These are phyloP conservation scores for Cyclanthera cordifolia DNA, from an alignment of 306 rosid species.

Conservation along the genomic window DNA sequence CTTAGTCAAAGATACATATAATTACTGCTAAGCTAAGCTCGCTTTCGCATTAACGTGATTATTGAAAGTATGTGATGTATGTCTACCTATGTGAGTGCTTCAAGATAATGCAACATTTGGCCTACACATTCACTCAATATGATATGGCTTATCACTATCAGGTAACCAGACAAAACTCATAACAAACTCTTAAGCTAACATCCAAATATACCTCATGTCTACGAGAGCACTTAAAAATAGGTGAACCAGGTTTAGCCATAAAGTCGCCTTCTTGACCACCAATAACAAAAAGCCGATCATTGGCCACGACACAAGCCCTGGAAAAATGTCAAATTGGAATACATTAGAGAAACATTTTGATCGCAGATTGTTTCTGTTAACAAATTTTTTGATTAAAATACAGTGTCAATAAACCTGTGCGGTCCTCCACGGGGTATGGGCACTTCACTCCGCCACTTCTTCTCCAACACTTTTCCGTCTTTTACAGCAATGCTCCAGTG, in stretches of 20 bases:
- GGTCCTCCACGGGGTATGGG: slow-evolving; percentile 96
- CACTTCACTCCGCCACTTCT: slow-evolving; percentile 52
- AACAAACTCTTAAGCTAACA: slow-evolving; percentile 3
- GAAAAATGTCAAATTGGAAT: slow-evolving; percentile 17
- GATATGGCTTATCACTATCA: neutral
- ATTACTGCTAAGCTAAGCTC: no score
- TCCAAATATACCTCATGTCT: slow-evolving; percentile 51
- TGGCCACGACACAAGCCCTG: slow-evolving; percentile 60
- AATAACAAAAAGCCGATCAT: slow-evolving; percentile 54
- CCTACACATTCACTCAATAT: slow-evolving; percentile 1
- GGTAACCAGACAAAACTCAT: neutral
- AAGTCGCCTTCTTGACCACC: slow-evolving; percentile 99
- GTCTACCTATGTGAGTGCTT: neutral
- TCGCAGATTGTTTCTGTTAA: neutral
- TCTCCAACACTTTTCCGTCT: slow-evolving; percentile 60
- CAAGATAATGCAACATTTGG: neutral
- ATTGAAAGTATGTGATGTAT: neutral
- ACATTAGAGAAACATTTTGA: neutral
- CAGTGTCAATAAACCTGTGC: slow-evolving; percentile 47
- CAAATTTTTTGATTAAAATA: neutral
- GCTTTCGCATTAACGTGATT: neutral
- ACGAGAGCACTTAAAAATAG: slow-evolving; percentile 93
- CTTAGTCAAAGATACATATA: no score
- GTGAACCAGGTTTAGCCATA: slow-evolving; percentile 88
- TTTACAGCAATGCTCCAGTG: slow-evolving; percentile 89